phyloP scores from a whole-genome alignment of 805 yeast genomes.

The Dipodascus albidus region DNA sequence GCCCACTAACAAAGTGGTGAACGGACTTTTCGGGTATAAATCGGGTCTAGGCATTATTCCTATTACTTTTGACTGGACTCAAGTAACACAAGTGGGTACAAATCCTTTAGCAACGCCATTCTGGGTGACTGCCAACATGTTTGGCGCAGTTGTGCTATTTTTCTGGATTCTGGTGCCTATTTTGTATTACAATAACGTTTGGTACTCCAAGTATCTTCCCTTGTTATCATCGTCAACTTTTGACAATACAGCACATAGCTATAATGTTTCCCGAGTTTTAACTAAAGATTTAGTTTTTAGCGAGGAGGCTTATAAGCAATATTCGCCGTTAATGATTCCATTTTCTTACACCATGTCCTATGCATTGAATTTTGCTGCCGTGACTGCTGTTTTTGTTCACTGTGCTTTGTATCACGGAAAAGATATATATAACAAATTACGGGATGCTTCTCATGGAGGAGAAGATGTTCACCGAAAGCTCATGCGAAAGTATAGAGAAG shows the following conservation, averaged over 20 bases:
- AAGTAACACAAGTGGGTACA: not conserved
- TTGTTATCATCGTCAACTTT: conserved; percentile 15
- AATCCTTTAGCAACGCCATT: conserved; percentile 1
- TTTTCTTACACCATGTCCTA: conserved; percentile 1
- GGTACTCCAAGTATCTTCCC: conserved; percentile 21
- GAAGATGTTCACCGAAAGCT: conserved; percentile 37
- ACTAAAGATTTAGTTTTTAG: not conserved
- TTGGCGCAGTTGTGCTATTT: not conserved
- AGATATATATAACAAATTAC: not conserved
- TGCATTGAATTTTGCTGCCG: conserved; percentile 1
- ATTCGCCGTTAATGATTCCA: conserved; percentile 1
- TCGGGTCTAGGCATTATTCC: not conserved
- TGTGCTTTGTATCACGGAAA: conserved; percentile 20
- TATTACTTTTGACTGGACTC: conserved; percentile 2
- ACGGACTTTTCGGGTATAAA: not conserved
- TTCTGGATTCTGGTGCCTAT: conserved; percentile 11
- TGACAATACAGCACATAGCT: conserved; percentile 11
- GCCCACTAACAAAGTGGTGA: not conserved
- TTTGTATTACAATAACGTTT: conserved; percentile 19
- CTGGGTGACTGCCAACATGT: conserved; percentile 1
- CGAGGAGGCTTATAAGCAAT: not conserved
- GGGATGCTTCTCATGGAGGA: not conserved
- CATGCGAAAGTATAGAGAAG: conserved; percentile 37
- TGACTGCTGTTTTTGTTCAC: conserved; percentile 2
- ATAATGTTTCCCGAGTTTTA: not conserved